Conservation (phyloP, 768 basidiomycete species). For the Amanita rubescens region DNA sequence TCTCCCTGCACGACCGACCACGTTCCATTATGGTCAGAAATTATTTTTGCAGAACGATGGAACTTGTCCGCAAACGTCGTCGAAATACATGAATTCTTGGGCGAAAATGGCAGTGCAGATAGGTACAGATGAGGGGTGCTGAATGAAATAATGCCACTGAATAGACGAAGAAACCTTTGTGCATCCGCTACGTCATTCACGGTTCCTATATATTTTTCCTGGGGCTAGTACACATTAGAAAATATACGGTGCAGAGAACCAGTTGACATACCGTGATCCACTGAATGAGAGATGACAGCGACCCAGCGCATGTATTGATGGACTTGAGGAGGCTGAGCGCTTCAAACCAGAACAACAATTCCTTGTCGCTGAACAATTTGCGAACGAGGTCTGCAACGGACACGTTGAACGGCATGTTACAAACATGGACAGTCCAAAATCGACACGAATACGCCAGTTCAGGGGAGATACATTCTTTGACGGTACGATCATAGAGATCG, state of each 20-base stretch:
- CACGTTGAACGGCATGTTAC: constrained; percentile 1
- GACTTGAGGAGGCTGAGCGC: constrained; percentile 16
- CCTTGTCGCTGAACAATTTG: constrained; percentile 3
- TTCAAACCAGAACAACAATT: constrained; percentile 23
- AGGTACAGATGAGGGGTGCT: constrained; percentile 21
- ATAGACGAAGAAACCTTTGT: constrained; percentile 13
- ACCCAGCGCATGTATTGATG: constrained; percentile 8
- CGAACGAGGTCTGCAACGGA: background rate
- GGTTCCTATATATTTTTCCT: background rate
- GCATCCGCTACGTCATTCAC: constrained; percentile 8
- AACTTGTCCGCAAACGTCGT: background rate
- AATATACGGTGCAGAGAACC: background rate
- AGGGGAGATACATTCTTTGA: constrained; percentile 16
- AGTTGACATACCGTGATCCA: background rate
- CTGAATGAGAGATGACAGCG: background rate
- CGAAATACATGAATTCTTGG: background rate
- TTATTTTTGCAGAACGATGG: constrained; percentile 7
- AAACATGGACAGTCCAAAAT: constrained; percentile 24
- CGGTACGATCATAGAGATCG: constrained; percentile 14
- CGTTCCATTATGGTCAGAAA: constrained; percentile 9
- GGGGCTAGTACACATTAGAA: background rate
- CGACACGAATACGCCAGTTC: constrained; percentile 22
- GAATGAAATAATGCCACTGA: constrained; percentile 11
- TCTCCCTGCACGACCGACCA: constrained; percentile 8
- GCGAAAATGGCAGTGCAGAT: constrained; percentile 23